Base-by-base conservation (phyloP, 768 basidiomycete genomes). In the Auriscalpium vulgare region DNA sequence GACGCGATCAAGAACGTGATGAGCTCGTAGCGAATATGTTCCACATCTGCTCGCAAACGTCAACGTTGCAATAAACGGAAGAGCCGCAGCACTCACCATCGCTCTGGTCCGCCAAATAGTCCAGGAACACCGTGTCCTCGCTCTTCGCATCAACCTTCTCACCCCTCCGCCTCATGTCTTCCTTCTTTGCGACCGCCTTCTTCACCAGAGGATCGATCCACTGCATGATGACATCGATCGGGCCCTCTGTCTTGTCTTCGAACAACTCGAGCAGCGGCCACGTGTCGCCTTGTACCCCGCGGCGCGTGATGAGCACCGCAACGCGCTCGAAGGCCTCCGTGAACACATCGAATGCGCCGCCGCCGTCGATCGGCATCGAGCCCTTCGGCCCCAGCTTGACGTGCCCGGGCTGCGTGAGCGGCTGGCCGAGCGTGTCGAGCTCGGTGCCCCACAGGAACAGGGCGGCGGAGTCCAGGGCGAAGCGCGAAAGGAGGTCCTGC, bases 401-500 rank as follows among this genome's bases (percentile, higher is more conserved):
- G 2, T 68, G 63, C 54, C 69, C 61, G 4, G 79, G 75, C 57
- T 72, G 74, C 1, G 74, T 74, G 3, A 80, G 66, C 3, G 59
- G 59, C 1, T 62, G 67, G 11, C 62, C 56, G 14, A 81, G 68
- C 37, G 71, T 72, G 62, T 76, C 47, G 2, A 80, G 69, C 37
- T 72, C 71, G 38, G 67, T 62, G 6, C 76, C 79, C 53, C 80
- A 80, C 47, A 82, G 66, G 58, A 80, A 82, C 54, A 79, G 76
- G 2, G 80, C 74, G 0, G 82, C 80, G 5, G 79, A 71, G 63
- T 81, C 79, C 38, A 81, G 71, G 0, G 79, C 77, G 57, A 80
- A 78, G 45, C 78, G 73, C 1, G 71, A 71, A 21, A 79, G 63
- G 8, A 74, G 57, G 53, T 81, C 78, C 68, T 81, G 59, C 9